Conservation (phyloP, 345 rosid species). For the Noccaea caerulescens region DNA sequence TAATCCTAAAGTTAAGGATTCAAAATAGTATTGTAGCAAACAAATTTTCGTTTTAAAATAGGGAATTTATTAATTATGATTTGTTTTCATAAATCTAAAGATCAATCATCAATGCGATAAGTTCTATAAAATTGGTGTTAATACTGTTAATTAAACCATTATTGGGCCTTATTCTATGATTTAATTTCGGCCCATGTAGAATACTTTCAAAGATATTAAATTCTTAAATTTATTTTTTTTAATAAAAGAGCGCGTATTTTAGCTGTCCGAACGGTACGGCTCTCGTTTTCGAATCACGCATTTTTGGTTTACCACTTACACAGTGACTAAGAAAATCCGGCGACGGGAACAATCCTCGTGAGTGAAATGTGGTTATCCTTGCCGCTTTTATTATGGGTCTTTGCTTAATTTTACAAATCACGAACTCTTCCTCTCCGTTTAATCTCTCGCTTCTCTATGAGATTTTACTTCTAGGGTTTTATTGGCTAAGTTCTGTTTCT, state of each 20-base stretch:
- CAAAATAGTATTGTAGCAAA: too few species aligned
- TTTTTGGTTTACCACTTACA: not conserved
- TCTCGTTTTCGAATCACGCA: not conserved
- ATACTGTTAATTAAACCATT: not conserved
- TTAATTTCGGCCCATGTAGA: not conserved
- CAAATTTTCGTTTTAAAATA: too few species aligned
- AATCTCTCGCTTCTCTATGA: not conserved
- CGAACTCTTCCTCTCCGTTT: not conserved
- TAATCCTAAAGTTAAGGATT: too few species aligned
- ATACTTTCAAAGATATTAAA: not conserved
- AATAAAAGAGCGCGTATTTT: constrained; percentile 24
- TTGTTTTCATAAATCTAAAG: too few species aligned
- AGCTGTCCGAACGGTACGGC: constrained; percentile 19
- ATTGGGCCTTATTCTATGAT: not conserved
- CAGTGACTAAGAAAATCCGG: not conserved
- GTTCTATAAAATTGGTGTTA: not conserved
- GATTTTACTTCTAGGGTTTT: not conserved
- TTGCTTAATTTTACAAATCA: not conserved
- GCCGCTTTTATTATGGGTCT: not conserved
- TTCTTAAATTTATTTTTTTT: not conserved
- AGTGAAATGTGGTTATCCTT: not conserved
- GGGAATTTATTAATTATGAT: not conserved
- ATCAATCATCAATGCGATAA: not conserved
- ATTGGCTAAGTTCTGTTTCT: not conserved
- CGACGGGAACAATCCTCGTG: not conserved